A percentile compares a stretch with the other conserved stretches of the same genome.
These are phyloP conservation scores for Eudorina sp. DNA, from an alignment of 139 green algal genomes.

Conservation along the genomic window DNA sequence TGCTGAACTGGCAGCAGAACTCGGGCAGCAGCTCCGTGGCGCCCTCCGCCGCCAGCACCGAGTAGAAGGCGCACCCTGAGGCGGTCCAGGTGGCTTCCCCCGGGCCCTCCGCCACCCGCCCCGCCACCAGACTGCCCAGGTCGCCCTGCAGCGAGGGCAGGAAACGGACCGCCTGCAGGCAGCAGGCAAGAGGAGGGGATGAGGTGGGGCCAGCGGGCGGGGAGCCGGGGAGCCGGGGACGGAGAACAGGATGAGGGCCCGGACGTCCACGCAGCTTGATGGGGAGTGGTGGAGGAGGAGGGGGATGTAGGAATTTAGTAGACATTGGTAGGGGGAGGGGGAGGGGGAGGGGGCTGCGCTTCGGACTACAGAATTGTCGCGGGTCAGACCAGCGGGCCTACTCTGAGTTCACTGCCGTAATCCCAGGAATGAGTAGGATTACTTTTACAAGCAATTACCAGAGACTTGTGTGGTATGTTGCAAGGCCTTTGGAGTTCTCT, in stretches of 20 bases:
- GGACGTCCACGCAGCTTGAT: too few relatives aligned
- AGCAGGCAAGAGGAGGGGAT: background rate
- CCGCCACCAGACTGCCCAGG: background rate
- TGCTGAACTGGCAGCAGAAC: conserved; percentile 52
- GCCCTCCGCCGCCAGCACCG: conserved; percentile 27
- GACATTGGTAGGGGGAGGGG: background rate
- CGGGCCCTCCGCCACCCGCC: background rate
- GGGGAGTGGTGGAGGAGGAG: background rate
- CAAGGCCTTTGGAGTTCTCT: too few relatives aligned
- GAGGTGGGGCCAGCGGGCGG: too few relatives aligned
- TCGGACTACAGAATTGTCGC: too few relatives aligned
- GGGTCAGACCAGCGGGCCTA: too few relatives aligned
- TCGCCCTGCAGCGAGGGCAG: conserved; percentile 29
- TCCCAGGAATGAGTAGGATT: too few relatives aligned
- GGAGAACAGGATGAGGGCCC: too few relatives aligned
- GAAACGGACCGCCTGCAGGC: conserved; percentile 35
- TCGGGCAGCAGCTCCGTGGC: conserved; percentile 42
- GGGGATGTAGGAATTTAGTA: background rate
- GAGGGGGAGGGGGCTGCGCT: background rate
- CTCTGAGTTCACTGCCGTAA: too few relatives aligned
- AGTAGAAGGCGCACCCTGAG: conserved; percentile 23
- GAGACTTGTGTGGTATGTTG: too few relatives aligned
- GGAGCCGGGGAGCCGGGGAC: background rate
- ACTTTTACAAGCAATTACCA: too few relatives aligned
- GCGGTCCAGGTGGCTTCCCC: conserved; percentile 7